These are phyloP conservation scores for Gynochthodes officinalis DNA, from an alignment of 257 asterid genomes.

Conservation along the genomic window DNA sequence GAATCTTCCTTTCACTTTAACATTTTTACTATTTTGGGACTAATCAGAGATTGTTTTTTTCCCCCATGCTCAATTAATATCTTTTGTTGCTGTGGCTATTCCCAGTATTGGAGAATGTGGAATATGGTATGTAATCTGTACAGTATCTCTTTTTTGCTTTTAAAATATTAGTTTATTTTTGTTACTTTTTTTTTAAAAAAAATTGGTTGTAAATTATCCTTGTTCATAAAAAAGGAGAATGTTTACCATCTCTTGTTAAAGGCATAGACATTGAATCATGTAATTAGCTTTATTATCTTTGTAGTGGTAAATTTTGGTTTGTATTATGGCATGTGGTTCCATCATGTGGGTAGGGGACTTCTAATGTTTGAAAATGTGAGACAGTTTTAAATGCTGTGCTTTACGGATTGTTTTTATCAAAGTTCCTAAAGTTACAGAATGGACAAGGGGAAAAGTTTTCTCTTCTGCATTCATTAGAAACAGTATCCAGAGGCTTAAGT, in stretches of 20 bases:
- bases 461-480: neutral
- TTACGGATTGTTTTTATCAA: neutral
- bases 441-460: neutral
- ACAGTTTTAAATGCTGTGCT: neutral
- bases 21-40: neutral
- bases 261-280: neutral
- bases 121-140: constrained; percentile 69
- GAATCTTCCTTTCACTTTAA: neutral
- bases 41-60: constrained; percentile 8
- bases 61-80: constrained; percentile 15
- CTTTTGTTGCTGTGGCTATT: constrained; percentile 33
- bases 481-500: neutral
- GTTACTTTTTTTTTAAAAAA: neutral
- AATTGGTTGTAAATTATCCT: neutral
- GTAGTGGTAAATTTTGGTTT: neutral
- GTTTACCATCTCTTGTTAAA: neutral
- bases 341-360: neutral
- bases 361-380: neutral
- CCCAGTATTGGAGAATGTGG: constrained; percentile 99
- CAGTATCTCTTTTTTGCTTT: neutral
- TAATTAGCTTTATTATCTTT: neutral
- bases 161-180: neutral
- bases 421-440: neutral
- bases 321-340: neutral
- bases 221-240: neutral